phyloP scores from a whole-genome alignment of 495 filamentous ascomycete species.

The Penicillium dipodomyicola region DNA sequence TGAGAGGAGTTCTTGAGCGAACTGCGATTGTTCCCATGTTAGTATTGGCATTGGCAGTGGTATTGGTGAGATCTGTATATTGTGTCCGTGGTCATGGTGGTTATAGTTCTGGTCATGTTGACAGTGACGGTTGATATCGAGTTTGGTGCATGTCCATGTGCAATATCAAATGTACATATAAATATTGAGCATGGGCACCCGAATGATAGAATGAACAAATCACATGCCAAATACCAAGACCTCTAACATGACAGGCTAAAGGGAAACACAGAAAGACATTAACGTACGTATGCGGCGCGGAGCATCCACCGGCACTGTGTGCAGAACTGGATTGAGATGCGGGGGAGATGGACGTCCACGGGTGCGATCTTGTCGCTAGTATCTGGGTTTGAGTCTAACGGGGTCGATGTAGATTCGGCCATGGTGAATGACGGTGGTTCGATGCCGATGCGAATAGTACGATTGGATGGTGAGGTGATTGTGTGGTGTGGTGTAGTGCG shows the following conservation, averaged over 20 bases:
- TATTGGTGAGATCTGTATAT: too few species aligned
- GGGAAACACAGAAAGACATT: neutral
- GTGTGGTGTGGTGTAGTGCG: neutral
- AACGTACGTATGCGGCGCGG: conserved; percentile 73
- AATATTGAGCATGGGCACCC: too few species aligned
- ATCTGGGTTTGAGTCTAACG: conserved; percentile 7
- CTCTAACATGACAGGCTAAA: conserved; percentile 13
- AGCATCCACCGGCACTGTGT: conserved; percentile 93
- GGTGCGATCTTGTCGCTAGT: conserved; percentile 11
- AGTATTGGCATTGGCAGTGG: conserved; percentile 6
- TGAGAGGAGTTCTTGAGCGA: conserved; percentile 95
- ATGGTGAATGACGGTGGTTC: neutral
- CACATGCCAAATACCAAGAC: neutral
- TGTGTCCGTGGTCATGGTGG: too few species aligned
- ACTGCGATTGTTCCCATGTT: conserved; percentile 49
- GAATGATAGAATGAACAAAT: too few species aligned
- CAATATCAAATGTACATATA: neutral
- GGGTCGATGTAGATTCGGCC: conserved; percentile 4
- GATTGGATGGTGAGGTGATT: conserved; percentile 24
- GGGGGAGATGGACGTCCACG: conserved; percentile 48
- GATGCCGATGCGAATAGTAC: neutral
- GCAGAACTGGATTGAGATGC: conserved; percentile 75
- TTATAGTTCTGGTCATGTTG: neutral
- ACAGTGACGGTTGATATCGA: neutral
- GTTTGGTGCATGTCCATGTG: too few species aligned